phyloP scores from a whole-genome alignment of 2,329 filamentous ascomycete species.

The Colletotrichum endophyticum region DNA sequence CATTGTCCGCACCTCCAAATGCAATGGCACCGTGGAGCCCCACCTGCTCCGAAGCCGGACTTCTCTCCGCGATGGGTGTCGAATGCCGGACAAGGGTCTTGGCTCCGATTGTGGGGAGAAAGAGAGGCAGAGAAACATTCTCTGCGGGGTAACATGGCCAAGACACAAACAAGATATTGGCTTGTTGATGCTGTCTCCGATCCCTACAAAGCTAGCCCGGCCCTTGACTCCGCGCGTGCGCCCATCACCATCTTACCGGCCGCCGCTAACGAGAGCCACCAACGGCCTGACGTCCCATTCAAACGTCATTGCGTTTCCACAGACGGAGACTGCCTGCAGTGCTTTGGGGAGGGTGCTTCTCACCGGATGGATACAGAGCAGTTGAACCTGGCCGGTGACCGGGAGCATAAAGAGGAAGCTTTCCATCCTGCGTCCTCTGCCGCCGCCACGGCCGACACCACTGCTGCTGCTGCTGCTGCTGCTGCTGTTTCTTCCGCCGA shows the following conservation, averaged over 20 bases:
- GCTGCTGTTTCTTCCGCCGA: conserved; percentile 35
- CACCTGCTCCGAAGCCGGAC: background rate
- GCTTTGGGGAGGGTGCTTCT: background rate
- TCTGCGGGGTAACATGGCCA: conserved; percentile 7
- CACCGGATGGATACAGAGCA: background rate
- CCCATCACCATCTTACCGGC: background rate
- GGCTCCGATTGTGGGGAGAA: background rate
- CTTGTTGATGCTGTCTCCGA: background rate
- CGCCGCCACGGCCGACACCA: conserved; percentile 26
- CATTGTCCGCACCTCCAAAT: background rate
- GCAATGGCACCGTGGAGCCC: background rate
- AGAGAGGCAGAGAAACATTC: background rate
- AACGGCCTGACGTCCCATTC: background rate
- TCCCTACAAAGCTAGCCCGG: background rate
- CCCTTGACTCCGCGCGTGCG: background rate
- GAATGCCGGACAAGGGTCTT: background rate
- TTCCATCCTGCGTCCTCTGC: conserved; percentile 29
- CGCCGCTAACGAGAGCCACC: background rate
- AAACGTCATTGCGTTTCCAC: conserved; percentile 1
- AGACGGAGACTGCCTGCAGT: background rate
- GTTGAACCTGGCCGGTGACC: background rate
- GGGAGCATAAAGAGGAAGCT: conserved; percentile 10
- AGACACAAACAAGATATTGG: background rate
- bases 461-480: background rate
- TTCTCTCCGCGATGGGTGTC: background rate